Conservation (phyloP, 768 basidiomycete genomes). For the Gyrodon lividus region DNA sequence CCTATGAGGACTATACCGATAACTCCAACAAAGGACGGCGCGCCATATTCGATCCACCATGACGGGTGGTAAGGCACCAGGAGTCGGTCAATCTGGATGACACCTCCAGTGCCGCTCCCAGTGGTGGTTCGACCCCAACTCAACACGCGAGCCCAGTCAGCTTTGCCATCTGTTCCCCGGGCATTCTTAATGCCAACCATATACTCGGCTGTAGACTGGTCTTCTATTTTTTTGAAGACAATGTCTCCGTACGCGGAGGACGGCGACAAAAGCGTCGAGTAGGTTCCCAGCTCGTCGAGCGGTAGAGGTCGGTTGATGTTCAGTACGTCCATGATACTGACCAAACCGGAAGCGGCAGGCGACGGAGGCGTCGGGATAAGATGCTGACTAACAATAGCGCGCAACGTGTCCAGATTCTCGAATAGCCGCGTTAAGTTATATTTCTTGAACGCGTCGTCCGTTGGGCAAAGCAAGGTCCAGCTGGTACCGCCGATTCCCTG, state of each 20-base stretch:
- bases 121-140: slow-evolving; percentile 79
- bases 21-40: slow-evolving; percentile 59
- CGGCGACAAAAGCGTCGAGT: slow-evolving; percentile 73
- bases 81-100: slow-evolving; percentile 82
- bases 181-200: slow-evolving; percentile 75
- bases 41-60: slow-evolving; percentile 80
- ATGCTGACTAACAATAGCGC: slow-evolving; percentile 71
- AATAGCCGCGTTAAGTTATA: slow-evolving; percentile 78
- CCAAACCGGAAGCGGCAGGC: slow-evolving; percentile 18
- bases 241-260: slow-evolving; percentile 76
- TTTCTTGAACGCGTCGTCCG: slow-evolving; percentile 87
- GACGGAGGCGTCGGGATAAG: slow-evolving; percentile 53
- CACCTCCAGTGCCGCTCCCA: slow-evolving; percentile 75
- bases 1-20: slow-evolving; percentile 62
- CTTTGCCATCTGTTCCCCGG: slow-evolving; percentile 58
- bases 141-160: slow-evolving; percentile 64
- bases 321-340: slow-evolving; percentile 34
- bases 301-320: slow-evolving; percentile 73
- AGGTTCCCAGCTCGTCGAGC: slow-evolving; percentile 69
- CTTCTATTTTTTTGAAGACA: slow-evolving; percentile 60
- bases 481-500: slow-evolving; percentile 46
- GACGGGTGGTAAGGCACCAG: slow-evolving; percentile 83
- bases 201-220: slow-evolving; percentile 43
- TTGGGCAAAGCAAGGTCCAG: slow-evolving; percentile 91
- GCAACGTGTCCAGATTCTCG: slow-evolving; percentile 51